Base-by-base conservation (phyloP, 192 early-diverging fungal species). In the Thoreauomyces humboldtii region DNA sequence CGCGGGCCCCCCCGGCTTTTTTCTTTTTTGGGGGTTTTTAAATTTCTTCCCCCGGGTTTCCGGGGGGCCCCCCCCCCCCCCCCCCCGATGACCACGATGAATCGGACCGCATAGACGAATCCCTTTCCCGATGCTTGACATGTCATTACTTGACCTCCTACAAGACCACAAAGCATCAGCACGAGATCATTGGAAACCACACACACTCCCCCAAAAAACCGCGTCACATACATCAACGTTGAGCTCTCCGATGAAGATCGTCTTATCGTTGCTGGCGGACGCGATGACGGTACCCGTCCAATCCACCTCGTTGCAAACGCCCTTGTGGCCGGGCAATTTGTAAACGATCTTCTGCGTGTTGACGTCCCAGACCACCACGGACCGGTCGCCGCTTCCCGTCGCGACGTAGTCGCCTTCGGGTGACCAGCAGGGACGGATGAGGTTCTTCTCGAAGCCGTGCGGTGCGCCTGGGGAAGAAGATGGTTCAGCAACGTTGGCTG, bases 321-420 rank as follows among this genome's bases (percentile, higher is more conserved):
- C 96, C 70, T 94, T 93, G 73, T 96, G 96, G 0, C 94, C 96
- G 27, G 96, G 93, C 52, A 96, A 63, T 74, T 96, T 97, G 78
- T 94, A 98, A 37, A 89, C 81, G 38, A 98, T 93, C 57, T 88
- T 83, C 32, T 84, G 80, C 19, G 88, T 85, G 2, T 80, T 46
- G 1, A 87, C 79, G 56, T 92, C 85, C 97, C 97, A 99, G 22
- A 98, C 86, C 0, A 94, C 89, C 29, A 97, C 87, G 3, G 88
- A 85, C 52, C 95, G 75, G 61, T 99, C 97, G 2, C 87, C 93
- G 29, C 71, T 64, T 9, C 95, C 97, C 11, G 85, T 81, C 0
- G 91, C 95, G 35, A 95, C 84, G 77, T 89, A 89, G 45, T 80
- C 77, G 15, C 90, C 92, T 64, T 96, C 91, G 2, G 83, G 78